phyloP scores from a whole-genome alignment of 139 green algal genomes.

The Trebouxia sp. region DNA sequence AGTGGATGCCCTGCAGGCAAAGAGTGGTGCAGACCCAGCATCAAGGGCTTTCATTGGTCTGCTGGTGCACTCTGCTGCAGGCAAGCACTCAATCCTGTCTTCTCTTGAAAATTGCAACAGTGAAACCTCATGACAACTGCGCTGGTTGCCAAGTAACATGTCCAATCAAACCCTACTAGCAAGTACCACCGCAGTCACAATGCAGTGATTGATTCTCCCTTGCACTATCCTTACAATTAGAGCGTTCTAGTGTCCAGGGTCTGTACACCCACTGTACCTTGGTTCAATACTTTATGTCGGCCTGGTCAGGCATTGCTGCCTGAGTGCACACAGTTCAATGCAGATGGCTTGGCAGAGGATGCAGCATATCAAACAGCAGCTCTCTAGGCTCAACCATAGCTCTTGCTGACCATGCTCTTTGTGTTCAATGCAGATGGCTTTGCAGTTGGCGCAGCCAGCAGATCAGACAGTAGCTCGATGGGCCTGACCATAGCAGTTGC shows the following conservation, averaged over 20 bases:
- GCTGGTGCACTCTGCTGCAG: slow-evolving; percentile 52
- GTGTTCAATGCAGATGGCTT: slow-evolving; percentile 53
- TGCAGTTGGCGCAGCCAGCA: slow-evolving; percentile 59
- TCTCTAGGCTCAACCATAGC: slow-evolving; percentile 47
- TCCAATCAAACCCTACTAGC: no score
- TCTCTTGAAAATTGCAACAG: no score
- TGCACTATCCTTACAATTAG: no score
- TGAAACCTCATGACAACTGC: no score
- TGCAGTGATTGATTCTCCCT: no score
- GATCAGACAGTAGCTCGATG: slow-evolving; percentile 44
- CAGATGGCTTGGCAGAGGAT: slow-evolving; percentile 67
- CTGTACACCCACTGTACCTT: not conserved
- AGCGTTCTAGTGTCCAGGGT: not conserved
- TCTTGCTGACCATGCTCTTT: slow-evolving; percentile 26
- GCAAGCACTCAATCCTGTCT: slow-evolving; percentile 4
- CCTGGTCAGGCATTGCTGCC: not conserved
- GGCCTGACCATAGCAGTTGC: slow-evolving; percentile 44
- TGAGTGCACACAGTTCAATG: slow-evolving; percentile 21
- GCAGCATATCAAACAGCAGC: slow-evolving; percentile 41
- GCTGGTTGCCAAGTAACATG: no score
- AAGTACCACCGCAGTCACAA: no score
- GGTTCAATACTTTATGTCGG: not conserved
- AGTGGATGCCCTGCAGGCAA: not conserved
- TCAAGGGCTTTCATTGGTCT: slow-evolving; percentile 46
- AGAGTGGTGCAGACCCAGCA: slow-evolving; percentile 13